These are phyloP conservation scores for Colletotrichum chlorophyti DNA, from an alignment of 2,329 filamentous ascomycete species.

Conservation along the genomic window DNA sequence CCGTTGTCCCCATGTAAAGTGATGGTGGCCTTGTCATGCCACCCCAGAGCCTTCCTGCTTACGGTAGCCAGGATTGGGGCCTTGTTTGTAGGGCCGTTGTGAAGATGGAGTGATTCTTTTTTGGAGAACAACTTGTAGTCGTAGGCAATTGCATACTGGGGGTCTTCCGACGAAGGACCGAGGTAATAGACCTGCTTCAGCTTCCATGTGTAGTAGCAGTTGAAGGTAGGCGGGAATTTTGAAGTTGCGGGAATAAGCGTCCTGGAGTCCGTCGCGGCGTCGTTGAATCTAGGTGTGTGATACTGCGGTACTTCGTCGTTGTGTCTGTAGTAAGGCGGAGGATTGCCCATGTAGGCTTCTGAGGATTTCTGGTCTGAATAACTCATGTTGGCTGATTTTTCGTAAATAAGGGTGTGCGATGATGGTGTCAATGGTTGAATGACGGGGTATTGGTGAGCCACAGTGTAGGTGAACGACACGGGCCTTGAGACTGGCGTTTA, in stretches of 20 bases:
- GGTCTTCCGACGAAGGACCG: slow-evolving; percentile 6
- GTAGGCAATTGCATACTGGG: neutral
- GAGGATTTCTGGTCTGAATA: too few species aligned
- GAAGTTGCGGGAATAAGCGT: neutral
- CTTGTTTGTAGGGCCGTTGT: slow-evolving; percentile 6
- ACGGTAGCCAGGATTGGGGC: slow-evolving; percentile 1
- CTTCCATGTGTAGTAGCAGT: slow-evolving; percentile 20
- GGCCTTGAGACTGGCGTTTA: too few species aligned
- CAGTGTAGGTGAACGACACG: too few species aligned
- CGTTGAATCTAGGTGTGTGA: neutral
- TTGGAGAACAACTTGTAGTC: slow-evolving; percentile 1
- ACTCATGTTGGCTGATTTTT: too few species aligned
- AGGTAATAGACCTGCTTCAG: slow-evolving; percentile 13
- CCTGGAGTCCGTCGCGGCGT: neutral
- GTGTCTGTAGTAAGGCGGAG: too few species aligned
- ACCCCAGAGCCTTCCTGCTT: neutral
- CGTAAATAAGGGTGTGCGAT: too few species aligned
- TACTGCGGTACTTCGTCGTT: too few species aligned
- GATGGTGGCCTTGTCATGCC: slow-evolving; percentile 2
- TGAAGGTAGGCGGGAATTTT: slow-evolving; percentile 17
- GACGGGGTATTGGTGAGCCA: too few species aligned
- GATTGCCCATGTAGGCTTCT: too few species aligned
- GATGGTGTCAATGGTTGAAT: too few species aligned
- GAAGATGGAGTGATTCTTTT: slow-evolving; percentile 15
- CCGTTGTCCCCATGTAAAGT: neutral